Conservation (phyloP, 2,329 filamentous ascomycete genomes). For the Fusarium humuli region DNA sequence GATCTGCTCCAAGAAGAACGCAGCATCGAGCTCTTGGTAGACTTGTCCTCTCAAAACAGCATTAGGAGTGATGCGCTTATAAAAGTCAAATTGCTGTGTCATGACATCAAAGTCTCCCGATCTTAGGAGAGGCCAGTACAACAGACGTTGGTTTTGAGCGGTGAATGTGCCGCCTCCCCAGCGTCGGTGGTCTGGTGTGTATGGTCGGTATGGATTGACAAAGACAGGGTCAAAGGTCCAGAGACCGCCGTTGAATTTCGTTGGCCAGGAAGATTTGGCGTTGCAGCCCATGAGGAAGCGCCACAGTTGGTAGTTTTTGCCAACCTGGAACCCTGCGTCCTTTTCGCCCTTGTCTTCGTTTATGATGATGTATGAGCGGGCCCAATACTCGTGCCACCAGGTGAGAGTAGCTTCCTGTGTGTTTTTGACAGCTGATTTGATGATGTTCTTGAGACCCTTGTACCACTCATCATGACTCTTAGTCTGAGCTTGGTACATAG, state of each 20-base stretch:
- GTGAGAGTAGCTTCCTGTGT: neutral
- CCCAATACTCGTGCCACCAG: conserved; percentile 14
- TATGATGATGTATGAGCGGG: conserved; percentile 8
- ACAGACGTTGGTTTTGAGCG: conserved; percentile 4
- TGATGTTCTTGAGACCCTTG: neutral
- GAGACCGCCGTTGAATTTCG: conserved; percentile 17
- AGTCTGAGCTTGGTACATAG: neutral
- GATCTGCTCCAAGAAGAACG: conserved; percentile 3
- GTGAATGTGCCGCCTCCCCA: conserved; percentile 7
- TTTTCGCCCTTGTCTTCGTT: conserved; percentile 1
- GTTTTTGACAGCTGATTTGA: conserved; percentile 8
- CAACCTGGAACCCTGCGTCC: conserved; percentile 4
- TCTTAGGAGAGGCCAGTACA: conserved; percentile 4
- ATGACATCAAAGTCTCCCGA: conserved; percentile 15
- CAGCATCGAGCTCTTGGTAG: conserved; percentile 6
- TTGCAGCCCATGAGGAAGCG: conserved; percentile 22
- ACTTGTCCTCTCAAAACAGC: conserved; percentile 1
- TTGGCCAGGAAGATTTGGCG: conserved; percentile 1
- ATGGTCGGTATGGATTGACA: conserved; percentile 5
- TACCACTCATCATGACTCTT: conserved; percentile 6
- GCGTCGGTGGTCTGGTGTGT: conserved; percentile 5
- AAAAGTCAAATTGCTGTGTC: conserved; percentile 18
- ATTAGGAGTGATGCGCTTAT: conserved; percentile 10
- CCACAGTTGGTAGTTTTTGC: conserved; percentile 17
- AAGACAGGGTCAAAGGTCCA: conserved; percentile 13